Evolutionary conservation across 306 rosid genomes (phyloP), one percentile per base, ranked within the genome.

Genomic region (Citrullus amarus): DNA sequence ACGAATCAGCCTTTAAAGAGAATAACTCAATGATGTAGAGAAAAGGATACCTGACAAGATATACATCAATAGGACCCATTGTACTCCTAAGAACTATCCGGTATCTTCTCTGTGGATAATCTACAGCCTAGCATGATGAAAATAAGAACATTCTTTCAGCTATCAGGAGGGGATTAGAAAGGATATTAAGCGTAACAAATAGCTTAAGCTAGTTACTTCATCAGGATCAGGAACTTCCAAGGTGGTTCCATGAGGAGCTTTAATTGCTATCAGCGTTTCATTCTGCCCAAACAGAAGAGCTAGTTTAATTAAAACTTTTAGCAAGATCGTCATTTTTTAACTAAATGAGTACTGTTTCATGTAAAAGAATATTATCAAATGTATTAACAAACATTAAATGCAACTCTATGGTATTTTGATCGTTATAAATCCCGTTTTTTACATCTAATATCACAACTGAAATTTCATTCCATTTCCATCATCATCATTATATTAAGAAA

Each of bases 221-320:
- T 92, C 98, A 12, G 99, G 99, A 83, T 96, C 98, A 18, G 99
- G 99, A 83, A 96, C 99, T 85, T 96, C 99, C 82, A 96, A 82
- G 39, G 99, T 96, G 85, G 98, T 96, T 81, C 99, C 99, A 87
- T 96, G 98, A 2, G 99, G 99, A 80, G 97, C 99, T 86, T 91
- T 92, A 79, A 96, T 89, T 78, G 99, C 98, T 87, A 96, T 91
- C 48, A 96, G 90, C 43, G 99, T 96, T 91, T 96, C 97, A 83
- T 96, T 91, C 99, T 96, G 90, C 83, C 79, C 66, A 34, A 65
- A 80, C 77, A 78, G 70, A 71, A 77, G 13, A 54, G 82, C 36
- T 69, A 70, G 86, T 78, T 81, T 79, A 79, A 75, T 17, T 68
- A 65, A 9, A 83, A 70, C 25, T 72, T 72, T 13, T 50, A 69